phyloP scores from a whole-genome alignment of 768 basidiomycete species.

The Coprinopsis marcescibilis region DNA sequence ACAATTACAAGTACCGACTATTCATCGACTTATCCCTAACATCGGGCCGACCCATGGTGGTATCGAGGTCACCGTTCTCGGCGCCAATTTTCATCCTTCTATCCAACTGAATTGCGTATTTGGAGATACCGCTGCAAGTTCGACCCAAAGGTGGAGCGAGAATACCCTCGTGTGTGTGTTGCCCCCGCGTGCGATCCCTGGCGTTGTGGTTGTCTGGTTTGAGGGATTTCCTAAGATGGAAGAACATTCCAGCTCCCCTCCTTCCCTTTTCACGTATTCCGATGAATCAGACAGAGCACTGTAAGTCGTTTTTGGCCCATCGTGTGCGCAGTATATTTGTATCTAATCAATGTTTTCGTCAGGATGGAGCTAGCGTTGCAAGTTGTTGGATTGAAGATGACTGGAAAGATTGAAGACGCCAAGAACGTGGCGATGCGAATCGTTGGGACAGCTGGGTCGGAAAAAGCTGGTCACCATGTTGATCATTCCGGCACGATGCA shows the following conservation, averaged over 20 bases:
- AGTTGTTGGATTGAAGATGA: constrained; percentile 95
- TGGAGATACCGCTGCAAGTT: constrained; percentile 74
- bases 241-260: constrained; percentile 41
- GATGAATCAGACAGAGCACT: constrained; percentile 87
- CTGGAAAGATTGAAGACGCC: constrained; percentile 89
- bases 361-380: constrained; percentile 96
- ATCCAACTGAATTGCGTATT: constrained; percentile 76
- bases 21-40: constrained; percentile 81
- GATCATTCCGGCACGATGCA: constrained; percentile 47
- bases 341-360: constrained; percentile 13
- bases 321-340: constrained; percentile 1
- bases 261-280: constrained; percentile 80
- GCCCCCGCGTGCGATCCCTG: constrained; percentile 75
- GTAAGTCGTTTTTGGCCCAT: constrained; percentile 40
- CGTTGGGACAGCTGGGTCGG: constrained; percentile 65
- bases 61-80: constrained; percentile 90
- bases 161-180: constrained; percentile 89
- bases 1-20: constrained; percentile 58
- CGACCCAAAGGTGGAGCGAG: constrained; percentile 87
- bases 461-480: constrained; percentile 36
- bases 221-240: constrained; percentile 64
- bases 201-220: constrained; percentile 88
- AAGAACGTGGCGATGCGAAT: constrained; percentile 92
- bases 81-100: constrained; percentile 80
- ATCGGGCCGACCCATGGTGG: constrained; percentile 87